Conservation (phyloP, 169 alveolate species). For the Ichthyophthirius multifiliis region DNA sequence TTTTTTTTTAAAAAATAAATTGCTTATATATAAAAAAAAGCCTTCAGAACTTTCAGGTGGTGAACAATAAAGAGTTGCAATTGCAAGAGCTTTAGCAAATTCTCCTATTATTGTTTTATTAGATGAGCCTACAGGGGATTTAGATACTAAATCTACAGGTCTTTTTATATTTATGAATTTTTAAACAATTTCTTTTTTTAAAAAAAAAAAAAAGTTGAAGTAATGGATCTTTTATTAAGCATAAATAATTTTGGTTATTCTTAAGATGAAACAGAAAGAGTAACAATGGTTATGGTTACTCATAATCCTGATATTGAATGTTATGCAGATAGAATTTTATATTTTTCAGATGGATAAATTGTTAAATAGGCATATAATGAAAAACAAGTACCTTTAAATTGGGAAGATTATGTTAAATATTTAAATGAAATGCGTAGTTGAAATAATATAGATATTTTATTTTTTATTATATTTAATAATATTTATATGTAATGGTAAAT, state of each 20-base stretch:
- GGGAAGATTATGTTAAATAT: conserved; percentile 35
- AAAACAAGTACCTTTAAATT: conserved; percentile 19
- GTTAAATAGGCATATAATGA: conserved; percentile 29
- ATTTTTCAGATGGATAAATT: conserved; percentile 78
- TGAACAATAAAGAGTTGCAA: conserved; percentile 87
- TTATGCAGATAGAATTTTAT: conserved; percentile 84
- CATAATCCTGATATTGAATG: conserved; percentile 89
- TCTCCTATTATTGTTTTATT: conserved; percentile 80
- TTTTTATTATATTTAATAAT: too few species aligned
- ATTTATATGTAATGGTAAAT: too few species aligned
- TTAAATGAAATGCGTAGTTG: too few species aligned
- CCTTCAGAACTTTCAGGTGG: conserved; percentile 90
- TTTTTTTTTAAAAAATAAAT: neutral
- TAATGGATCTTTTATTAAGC: conserved; percentile 79
- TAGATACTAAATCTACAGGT: conserved; percentile 79
- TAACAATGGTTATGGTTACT: conserved; percentile 82
- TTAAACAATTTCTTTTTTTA: neutral
- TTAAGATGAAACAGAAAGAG: conserved; percentile 51
- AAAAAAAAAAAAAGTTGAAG: conserved; percentile 50
- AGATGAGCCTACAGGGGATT: conserved; percentile 91
- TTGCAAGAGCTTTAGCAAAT: conserved; percentile 86
- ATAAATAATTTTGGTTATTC: conserved; percentile 80
- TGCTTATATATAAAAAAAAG: neutral
- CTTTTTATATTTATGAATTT: neutral
- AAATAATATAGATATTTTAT: too few species aligned